A percentile compares a stretch with the other conserved stretches of the same genome.
phyloP scores from a whole-genome alignment of 2,329 filamentous ascomycete species.

The Colletotrichum eleusines region DNA sequence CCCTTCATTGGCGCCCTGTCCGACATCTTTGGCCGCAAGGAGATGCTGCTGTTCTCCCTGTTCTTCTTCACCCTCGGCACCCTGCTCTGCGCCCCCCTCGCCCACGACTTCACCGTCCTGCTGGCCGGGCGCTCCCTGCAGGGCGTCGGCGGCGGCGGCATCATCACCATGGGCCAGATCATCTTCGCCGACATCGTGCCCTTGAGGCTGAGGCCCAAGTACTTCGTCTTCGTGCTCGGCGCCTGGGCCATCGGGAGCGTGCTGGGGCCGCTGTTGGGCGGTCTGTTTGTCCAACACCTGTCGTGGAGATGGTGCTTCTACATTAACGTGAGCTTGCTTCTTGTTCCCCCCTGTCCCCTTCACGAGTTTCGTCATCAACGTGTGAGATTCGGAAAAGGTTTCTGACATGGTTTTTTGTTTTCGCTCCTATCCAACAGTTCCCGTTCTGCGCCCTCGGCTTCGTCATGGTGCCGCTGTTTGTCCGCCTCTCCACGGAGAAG shows the following conservation, averaged over 20 bases:
- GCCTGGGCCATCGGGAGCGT: constrained; percentile 30
- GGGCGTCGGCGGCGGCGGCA: constrained; percentile 39
- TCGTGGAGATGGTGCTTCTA: constrained; percentile 8
- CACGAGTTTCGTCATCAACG: too few relatives aligned
- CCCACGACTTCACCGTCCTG: constrained; percentile 23
- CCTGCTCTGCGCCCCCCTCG: neutral
- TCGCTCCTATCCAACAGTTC: neutral
- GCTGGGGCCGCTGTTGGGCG: constrained; percentile 9
- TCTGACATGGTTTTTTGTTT: neutral
- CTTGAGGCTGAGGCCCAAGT: constrained; percentile 17
- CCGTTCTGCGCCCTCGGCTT: constrained; percentile 23
- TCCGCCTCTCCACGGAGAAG: neutral
- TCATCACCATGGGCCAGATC: constrained; percentile 37
- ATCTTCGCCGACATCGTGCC: constrained; percentile 35
- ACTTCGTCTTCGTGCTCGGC: constrained; percentile 17
- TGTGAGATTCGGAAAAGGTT: neutral
- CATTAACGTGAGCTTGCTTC: constrained; percentile 1
- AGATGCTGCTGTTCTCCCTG: neutral
- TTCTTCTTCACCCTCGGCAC: constrained; percentile 6
- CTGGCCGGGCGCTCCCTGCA: constrained; percentile 33
- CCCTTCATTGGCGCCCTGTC: constrained; percentile 12
- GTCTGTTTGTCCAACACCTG: neutral
- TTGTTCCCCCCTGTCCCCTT: neutral
- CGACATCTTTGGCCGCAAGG: constrained; percentile 10
- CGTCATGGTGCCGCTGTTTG: constrained; percentile 7